A percentile compares a stretch with the other conserved stretches of the same genome.
phyloP scores from a whole-genome alignment of 805 yeast genomes.

The Saturnispora hagleri region DNA sequence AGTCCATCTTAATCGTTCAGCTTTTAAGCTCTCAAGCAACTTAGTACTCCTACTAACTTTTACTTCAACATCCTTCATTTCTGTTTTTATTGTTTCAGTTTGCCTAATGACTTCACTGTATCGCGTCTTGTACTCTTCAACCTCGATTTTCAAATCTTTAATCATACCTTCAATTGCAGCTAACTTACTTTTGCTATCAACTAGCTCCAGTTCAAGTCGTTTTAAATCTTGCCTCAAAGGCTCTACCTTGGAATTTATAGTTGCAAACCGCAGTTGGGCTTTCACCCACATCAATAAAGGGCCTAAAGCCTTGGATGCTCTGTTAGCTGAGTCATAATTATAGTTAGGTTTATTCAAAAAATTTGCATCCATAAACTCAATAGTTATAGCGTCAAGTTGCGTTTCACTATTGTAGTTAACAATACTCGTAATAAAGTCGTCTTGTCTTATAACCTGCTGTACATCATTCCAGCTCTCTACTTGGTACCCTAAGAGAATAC shows the following conservation, averaged over 20 bases:
- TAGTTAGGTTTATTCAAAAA: slow-evolving; percentile 59
- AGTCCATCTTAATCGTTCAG: slow-evolving; percentile 73
- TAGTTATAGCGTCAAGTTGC: slow-evolving; percentile 45
- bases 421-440: slow-evolving; percentile 79
- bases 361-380: slow-evolving; percentile 45
- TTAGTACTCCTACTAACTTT: slow-evolving; percentile 55
- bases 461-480: slow-evolving; percentile 74
- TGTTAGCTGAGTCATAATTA: slow-evolving; percentile 61
- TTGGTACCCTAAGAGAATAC: slow-evolving; percentile 66
- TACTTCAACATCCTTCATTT: slow-evolving; percentile 51
- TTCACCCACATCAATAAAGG: slow-evolving; percentile 82
- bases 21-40: slow-evolving; percentile 52
- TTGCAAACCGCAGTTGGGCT: slow-evolving; percentile 77
- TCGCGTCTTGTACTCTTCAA: slow-evolving; percentile 53
- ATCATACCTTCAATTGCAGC: slow-evolving; percentile 79
- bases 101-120: slow-evolving; percentile 75
- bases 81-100: slow-evolving; percentile 62
- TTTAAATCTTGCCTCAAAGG: slow-evolving; percentile 66
- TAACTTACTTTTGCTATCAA: slow-evolving; percentile 56
- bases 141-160: slow-evolving; percentile 56
- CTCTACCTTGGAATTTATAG: slow-evolving; percentile 58
- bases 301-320: slow-evolving; percentile 95
- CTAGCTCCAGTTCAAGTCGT: slow-evolving; percentile 48
- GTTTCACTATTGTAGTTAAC: slow-evolving; percentile 60
- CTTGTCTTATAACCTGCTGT: slow-evolving; percentile 67